Conservation (phyloP, 2,329 filamentous ascomycete genomes). For the Helminthosporium solani region DNA sequence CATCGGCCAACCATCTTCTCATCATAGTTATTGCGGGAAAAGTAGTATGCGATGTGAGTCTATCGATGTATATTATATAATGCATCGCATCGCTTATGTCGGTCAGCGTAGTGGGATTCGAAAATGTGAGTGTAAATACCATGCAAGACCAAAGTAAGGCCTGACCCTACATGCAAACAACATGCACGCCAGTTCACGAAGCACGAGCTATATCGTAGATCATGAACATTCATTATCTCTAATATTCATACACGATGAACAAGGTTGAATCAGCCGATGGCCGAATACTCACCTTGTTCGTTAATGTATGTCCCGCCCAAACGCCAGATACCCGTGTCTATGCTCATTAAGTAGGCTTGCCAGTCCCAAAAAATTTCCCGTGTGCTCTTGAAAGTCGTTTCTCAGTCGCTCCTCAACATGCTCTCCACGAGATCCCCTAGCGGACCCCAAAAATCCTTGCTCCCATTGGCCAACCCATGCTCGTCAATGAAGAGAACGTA, state of each 20-base stretch:
- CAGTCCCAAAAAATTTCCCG: not conserved
- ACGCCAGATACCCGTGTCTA: not conserved
- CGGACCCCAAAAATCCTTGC: constrained; percentile 94
- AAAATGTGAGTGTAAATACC: too few relatives aligned
- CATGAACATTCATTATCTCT: not conserved
- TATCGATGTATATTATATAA: too few relatives aligned
- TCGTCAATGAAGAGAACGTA: constrained; percentile 99
- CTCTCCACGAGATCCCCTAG: constrained; percentile 94
- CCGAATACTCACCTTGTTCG: not conserved
- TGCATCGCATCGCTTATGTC: too few relatives aligned
- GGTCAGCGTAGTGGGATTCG: too few relatives aligned
- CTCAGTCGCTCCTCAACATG: constrained; percentile 87
- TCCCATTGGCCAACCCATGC: constrained; percentile 82
- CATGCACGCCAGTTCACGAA: not conserved
- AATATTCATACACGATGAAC: not conserved
- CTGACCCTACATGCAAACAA: not conserved
- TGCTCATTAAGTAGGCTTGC: not conserved
- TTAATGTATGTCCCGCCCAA: not conserved
- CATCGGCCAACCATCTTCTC: too few relatives aligned
- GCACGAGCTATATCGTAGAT: not conserved
- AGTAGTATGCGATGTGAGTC: too few relatives aligned
- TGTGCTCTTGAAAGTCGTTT: too few relatives aligned
- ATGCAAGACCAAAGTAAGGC: too few relatives aligned
- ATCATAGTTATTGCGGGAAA: not conserved
- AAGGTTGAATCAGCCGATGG: not conserved